Evolutionary conservation across 371 early-diverging fungal species (phyloP), one percentile per base, ranked within the genome.

Genomic region (Mortierella sp.): DNA sequence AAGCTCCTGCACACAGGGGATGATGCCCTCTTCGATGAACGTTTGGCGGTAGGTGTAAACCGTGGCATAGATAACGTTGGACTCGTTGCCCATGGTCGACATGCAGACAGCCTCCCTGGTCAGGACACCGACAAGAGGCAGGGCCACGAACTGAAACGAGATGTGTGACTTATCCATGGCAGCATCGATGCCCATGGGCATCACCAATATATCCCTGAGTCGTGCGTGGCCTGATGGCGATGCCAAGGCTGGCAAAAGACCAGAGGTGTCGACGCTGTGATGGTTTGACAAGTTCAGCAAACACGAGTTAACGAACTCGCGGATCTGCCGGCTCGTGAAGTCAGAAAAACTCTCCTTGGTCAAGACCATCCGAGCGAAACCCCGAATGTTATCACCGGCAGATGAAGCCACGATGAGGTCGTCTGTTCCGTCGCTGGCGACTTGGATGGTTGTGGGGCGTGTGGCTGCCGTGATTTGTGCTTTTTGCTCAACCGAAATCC

Each of bases 211-310:
- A 0, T 75, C 78, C n/a, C n/a, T n/a, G n/a, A n/a, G n/a, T n/a
- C n/a, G n/a, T n/a, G n/a, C n/a, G n/a, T n/a, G n/a, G n/a, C n/a
- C n/a, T n/a, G n/a, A n/a, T n/a, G n/a, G n/a, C n/a, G 75, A 71
- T 4, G 84, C 58, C 51, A 83, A 32, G 32, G 45, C 69, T 0
- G 51, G n/a, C n/a, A 83, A n/a, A 24, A 78, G 54, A 14, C 73
- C 69, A 1, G 79, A 64, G 0, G 72, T 83, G 61, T 83, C 84
- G 58, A 70, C 70, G 0, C 24, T 62, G 51, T 84, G 84, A 43
- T 84, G 84, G 61, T 84, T 79, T 3, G 84, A 84, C 1, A 84
- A 61, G 59, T 84, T 84, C 28, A 84, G 32, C 0, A 84, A 51
- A 24, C 75, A 75, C 4, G 84, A 84, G 52, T 73, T 75, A 43